Conservation (phyloP, 1,139 yeast genomes). For the Debaryomyces sp. region DNA sequence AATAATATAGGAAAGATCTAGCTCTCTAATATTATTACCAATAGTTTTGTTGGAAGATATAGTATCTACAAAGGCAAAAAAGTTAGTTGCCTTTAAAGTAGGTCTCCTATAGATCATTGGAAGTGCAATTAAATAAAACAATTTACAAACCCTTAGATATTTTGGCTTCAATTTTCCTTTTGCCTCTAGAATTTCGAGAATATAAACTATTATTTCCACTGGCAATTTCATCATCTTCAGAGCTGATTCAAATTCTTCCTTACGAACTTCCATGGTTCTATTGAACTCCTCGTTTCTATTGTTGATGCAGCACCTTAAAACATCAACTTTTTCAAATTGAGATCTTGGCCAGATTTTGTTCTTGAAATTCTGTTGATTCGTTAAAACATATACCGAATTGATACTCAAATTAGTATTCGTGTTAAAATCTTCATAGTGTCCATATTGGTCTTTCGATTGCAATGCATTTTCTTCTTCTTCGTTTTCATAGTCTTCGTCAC, state of each 20-base stretch:
- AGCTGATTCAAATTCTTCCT: constrained; percentile 13
- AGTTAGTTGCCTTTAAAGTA: constrained; percentile 63
- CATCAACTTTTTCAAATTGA: constrained; percentile 50
- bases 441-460: constrained; percentile 19
- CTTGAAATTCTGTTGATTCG: constrained; percentile 22
- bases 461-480: constrained; percentile 15
- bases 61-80: constrained; percentile 71
- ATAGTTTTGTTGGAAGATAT: constrained; percentile 48
- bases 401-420: constrained; percentile 31
- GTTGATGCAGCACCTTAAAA: constrained; percentile 36
- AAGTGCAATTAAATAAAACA: constrained; percentile 60
- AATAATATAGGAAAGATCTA: constrained; percentile 77
- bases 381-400: constrained; percentile 40
- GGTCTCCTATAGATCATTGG: constrained; percentile 71
- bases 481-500: constrained; percentile 38
- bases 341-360: constrained; percentile 47
- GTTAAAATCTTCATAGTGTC: constrained; percentile 30
- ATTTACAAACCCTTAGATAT: constrained; percentile 60
- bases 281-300: constrained; percentile 20
- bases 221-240: constrained; percentile 45
- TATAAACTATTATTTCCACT: constrained; percentile 58
- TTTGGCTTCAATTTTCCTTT: constrained; percentile 47
- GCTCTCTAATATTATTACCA: constrained; percentile 48
- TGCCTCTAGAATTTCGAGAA: constrained; percentile 45
- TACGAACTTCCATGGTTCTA: constrained; percentile 15